These are phyloP conservation scores for Aspergillus calidoustus DNA, from an alignment of 2,329 filamentous ascomycete species.

Conservation along the genomic window DNA sequence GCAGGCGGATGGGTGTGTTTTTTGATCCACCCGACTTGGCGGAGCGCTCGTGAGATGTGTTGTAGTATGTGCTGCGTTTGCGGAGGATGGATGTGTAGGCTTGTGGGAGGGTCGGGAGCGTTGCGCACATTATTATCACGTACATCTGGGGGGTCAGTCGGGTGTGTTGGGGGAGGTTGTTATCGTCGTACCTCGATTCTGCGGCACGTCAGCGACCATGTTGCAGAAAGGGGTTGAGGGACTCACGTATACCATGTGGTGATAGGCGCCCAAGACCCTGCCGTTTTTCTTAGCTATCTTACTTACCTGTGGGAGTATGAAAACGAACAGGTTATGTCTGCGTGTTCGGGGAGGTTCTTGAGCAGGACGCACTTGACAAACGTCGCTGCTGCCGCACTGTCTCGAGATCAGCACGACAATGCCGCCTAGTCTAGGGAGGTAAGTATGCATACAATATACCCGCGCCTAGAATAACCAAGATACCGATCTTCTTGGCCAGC, in stretches of 20 bases:
- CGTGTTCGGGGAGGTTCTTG: constrained; percentile 19
- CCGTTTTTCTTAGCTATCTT: no score
- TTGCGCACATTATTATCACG: constrained; percentile 21
- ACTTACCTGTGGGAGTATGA: no score
- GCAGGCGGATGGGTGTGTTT: background rate
- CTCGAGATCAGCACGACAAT: background rate
- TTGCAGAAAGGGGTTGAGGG: background rate
- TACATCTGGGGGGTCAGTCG: constrained; percentile 12
- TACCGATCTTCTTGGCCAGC: constrained; percentile 16
- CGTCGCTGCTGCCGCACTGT: constrained; percentile 16
- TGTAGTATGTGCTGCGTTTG: constrained; percentile 4
- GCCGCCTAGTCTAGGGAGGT: fast-evolving
- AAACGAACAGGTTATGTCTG: constrained; percentile 21
- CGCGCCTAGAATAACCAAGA: constrained; percentile 19
- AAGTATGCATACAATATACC: constrained; percentile 13
- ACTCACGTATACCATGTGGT: constrained; percentile 25
- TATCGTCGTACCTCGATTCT: background rate
- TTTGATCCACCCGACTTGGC: background rate
- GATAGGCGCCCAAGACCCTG: constrained; percentile 23
- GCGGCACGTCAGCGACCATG: background rate
- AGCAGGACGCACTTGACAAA: constrained; percentile 17
- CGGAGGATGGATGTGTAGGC: constrained; percentile 11
- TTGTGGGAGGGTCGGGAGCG: constrained; percentile 17
- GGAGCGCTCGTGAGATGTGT: background rate
- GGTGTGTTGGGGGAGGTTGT: background rate